Base-by-base conservation (phyloP, 2,329 filamentous ascomycete genomes). In the Clarireedia monteithiana region DNA sequence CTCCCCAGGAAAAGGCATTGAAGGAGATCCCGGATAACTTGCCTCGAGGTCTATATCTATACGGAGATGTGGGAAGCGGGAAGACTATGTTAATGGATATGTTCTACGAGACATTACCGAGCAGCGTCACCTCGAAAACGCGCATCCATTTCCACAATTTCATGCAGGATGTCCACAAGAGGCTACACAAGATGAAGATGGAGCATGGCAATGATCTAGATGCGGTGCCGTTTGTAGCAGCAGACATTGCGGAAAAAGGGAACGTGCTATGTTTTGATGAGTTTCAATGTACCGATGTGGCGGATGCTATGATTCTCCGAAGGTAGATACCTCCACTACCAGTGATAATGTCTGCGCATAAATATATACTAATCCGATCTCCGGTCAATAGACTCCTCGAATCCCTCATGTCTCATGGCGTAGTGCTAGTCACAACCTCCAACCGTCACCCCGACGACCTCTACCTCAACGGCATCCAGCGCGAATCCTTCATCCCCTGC, bases 71-170 rank as follows among this genome's bases (percentile, higher is more conserved):
- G 2, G 94, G 94, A 42, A 95, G 90, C 66, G 94, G 94, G 60
- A 99, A 99, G 78, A 99, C 94, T 2, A 99, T 99, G 94, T 78
- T 99, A 68, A 99, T 99, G 94, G 92, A 99, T 69, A 77, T 99
- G 50, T 96, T 97, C 72, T 96, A 91, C 74, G 91, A 97, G 62
- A 96, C 92, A 0, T 76, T 97, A 23, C 94, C 94, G 0, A 70
- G 76, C 15, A 86, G 86, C 58, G 91, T 97, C 62, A 80, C 78
- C 56, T 83, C 84, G 34, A 96, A 96, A 75, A 95, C 86, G 48
- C 81, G 94, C 48, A 96, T 99, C 67, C 94, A 99, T 75, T 99
- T 99, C 73, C 91, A 97, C 76, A 96, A 96, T 71, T 99, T 99
- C 76, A 99, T 99, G 94, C 94, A 97, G 72, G 89, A 95, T 71